Evolutionary conservation across 2,329 filamentous ascomycete species (phyloP), one percentile per base, ranked within the genome.

Genomic region (Aspergillus nomiae): DNA sequence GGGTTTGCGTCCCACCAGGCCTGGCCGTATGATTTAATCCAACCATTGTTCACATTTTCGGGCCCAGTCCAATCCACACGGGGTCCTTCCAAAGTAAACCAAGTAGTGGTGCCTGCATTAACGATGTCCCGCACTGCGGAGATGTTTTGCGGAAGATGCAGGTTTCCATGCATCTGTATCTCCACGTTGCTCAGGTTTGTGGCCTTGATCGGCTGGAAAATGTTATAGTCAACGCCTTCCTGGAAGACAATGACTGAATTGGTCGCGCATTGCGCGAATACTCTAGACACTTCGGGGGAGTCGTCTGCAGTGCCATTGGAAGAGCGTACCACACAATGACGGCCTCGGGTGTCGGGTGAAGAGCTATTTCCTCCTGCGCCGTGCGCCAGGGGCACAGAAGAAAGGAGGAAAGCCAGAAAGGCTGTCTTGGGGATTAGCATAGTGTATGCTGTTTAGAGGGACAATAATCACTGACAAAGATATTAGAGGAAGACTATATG

Each of bases 1-100:
- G 75, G 74, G 63, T 81, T 82, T 8, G 75, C 72, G 58, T 82
- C 79, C 80, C 80, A 82, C 81, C 81, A 82, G 1, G 73, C 71
- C 66, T 82, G 80, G 28, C 80, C 80, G 57, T 82, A 79, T 2
- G 78, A 81, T 60, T 81, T 75, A 64, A 82, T 81, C 79, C 80
- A 82, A 59, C 80, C 79, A n/a, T 72, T 70, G 38, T 73, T 72
- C 45, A 78, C 69, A 61, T 80, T 74, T 8, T 68, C 61, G 1
- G 76, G 75, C 6, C 78, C 78, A 9, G 72, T 69, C 58, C 50
- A 71, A 55, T 71, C 69, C 41, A 72, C 64, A 3, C 57, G 56
- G 14, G 69, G 67, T 1, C 70, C 70, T 4, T 60, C 62, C 19
- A 82, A 70, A 2, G 68, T 69, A 60, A 81, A 79, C 80, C 80